phyloP scores from a whole-genome alignment of 2,329 filamentous ascomycete species.

The Aureobasidium lini region DNA sequence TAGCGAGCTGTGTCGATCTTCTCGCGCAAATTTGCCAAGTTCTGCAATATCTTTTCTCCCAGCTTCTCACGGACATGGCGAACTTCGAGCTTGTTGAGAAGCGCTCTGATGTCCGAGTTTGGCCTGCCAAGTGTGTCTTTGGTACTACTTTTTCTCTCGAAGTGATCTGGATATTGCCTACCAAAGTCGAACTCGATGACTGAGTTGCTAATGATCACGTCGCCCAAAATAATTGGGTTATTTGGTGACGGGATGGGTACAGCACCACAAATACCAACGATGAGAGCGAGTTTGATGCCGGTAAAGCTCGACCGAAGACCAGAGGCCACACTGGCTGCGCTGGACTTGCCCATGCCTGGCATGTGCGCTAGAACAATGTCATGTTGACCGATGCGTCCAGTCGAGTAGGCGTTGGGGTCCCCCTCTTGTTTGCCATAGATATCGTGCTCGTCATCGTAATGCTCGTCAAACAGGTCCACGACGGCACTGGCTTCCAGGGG shows the following conservation, averaged over 20 bases:
- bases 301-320: constrained; percentile 17
- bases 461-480: constrained; percentile 15
- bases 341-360: constrained; percentile 15
- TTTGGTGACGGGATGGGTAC: not conserved
- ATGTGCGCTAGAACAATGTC: constrained; percentile 18
- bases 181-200: constrained; percentile 27
- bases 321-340: constrained; percentile 15
- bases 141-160: constrained; percentile 18
- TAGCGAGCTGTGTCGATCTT: not conserved
- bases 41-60: not conserved
- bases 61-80: not conserved
- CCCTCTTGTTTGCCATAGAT: constrained; percentile 13
- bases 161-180: constrained; percentile 19
- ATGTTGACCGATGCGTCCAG: constrained; percentile 17
- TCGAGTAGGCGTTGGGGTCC: constrained; percentile 21
- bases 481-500: constrained; percentile 17
- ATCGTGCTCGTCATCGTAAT: not conserved
- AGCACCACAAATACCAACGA: constrained; percentile 22
- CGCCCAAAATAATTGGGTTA: constrained; percentile 21
- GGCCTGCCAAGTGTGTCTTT: constrained; percentile 19
- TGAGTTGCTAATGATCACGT: constrained; percentile 26
- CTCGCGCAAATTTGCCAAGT: not conserved
- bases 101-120: constrained; percentile 18
- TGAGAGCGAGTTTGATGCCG: constrained; percentile 17
- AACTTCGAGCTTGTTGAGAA: constrained; percentile 18